Base-by-base conservation (phyloP, 1,284 basidiomycete genomes). In the Mrakiaceae sp. region DNA sequence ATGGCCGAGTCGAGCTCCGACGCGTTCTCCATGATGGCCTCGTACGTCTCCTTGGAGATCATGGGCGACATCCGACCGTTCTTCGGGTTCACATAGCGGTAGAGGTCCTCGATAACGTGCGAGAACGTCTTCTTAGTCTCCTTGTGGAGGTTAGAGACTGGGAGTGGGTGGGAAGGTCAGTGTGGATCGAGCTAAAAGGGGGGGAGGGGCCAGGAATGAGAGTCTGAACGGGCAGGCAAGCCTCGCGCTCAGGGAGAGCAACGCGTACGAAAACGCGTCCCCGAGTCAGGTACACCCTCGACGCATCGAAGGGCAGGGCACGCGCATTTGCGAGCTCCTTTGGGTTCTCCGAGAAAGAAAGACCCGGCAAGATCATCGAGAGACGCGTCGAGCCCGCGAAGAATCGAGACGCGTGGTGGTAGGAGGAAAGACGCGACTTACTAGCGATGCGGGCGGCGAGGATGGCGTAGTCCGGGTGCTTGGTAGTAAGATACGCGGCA, bases 71-170 rank as follows among this genome's bases (percentile, higher is more conserved):
- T 77, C 67, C 81, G 82, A 60, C 87, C 86, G 70, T 95, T 99
- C 82, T 96, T 98, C 63, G 96, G 96, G 78, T 98, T 98, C 68
- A 97, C 90, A 90, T 67, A 11, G 62, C 84, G 81, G 77, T 96
- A 93, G 61, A 99, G 80, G 74, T 97, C 93, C 69, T 85, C 84
- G 72, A 98, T 83, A 69, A 98, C 94, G 70, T 87, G 83, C 12
- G 90, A 93, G 76, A 99, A 98, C 71, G 80, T 88, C 81, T 98
- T 98, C 80, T 92, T 95, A 48, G 96, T 98, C 79, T 98, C 95
- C 76, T 99, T 98, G 83, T 99, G 96, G 27, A 98, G 80, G 78
- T 98, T 99, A 68, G 92, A 96, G 73, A 99, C 63, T 64, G 50
- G 27, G 27, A 27, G 27, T 27, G 27, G 27, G 27, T 27, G 27